These are phyloP conservation scores for Clitopilus hobsonii DNA, from an alignment of 768 basidiomycete species.

Conservation along the genomic window DNA sequence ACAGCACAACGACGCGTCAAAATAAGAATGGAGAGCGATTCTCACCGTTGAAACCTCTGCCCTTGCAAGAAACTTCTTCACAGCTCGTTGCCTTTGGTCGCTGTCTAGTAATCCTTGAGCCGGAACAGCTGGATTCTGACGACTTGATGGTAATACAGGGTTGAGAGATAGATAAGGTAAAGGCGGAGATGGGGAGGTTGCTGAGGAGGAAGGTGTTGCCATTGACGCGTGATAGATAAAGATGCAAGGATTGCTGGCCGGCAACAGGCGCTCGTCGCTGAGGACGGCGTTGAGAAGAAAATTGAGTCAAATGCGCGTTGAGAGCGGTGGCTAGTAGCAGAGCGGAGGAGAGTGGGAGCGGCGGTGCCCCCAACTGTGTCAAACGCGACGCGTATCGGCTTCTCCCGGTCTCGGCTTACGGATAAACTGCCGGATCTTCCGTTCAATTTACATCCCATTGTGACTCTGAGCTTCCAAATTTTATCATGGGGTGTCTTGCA, in stretches of 20 bases:
- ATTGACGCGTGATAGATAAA: constrained; percentile 40
- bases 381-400: constrained; percentile 53
- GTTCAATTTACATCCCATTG: constrained; percentile 11
- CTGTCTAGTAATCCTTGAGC: constrained; percentile 40
- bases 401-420: constrained; percentile 40
- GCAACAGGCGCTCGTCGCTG: constrained; percentile 24
- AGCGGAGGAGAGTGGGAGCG: constrained; percentile 23
- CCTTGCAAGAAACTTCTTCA: constrained; percentile 73
- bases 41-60: constrained; percentile 80
- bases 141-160: constrained; percentile 21
- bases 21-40: constrained; percentile 19
- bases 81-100: constrained; percentile 61
- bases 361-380: constrained; percentile 29
- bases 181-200: constrained; percentile 79
- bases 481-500: not conserved
- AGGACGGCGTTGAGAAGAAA: constrained; percentile 25
- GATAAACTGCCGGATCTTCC: constrained; percentile 19
- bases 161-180: constrained; percentile 52
- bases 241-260: constrained; percentile 12
- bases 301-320: constrained; percentile 32
- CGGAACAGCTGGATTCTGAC: constrained; percentile 29
- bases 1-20: constrained; percentile 44
- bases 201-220: constrained; percentile 78
- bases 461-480: constrained; percentile 9
- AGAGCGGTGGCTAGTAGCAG: constrained; percentile 19